Percentiles rank a stretch among this genome's conserved stretches.
phyloP scores from a whole-genome alignment of 2,329 filamentous ascomycete species.

The Colletotrichum chrysophilum region DNA sequence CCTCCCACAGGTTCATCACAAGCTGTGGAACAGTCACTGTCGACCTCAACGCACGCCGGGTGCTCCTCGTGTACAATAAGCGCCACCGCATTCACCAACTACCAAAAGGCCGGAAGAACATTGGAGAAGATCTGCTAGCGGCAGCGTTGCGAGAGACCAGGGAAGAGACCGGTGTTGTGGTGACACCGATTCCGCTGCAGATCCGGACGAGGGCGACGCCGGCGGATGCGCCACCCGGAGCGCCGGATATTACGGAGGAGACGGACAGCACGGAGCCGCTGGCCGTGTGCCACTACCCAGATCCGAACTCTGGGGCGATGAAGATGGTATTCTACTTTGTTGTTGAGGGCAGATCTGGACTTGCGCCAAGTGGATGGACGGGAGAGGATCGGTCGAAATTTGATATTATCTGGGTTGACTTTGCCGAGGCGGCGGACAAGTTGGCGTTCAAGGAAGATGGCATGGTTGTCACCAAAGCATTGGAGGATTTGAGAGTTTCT shows the following conservation, averaged over 20 bases:
- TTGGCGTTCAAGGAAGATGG: conserved; percentile 28
- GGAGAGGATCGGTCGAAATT: conserved; percentile 28
- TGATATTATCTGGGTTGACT: conserved; percentile 32
- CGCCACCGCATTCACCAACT: conserved; percentile 49
- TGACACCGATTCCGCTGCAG: conserved; percentile 40
- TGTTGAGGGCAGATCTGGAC: conserved; percentile 34
- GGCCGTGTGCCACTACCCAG: background rate
- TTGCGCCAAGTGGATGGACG: background rate
- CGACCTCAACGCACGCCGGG: conserved; percentile 36
- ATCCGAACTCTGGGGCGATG: conserved; percentile 32
- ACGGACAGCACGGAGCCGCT: background rate
- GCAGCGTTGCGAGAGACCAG: conserved; percentile 51
- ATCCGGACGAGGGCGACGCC: conserved; percentile 50
- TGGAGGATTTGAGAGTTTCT: conserved; percentile 29
- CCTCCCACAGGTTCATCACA: conserved; percentile 47
- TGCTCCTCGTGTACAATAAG: conserved; percentile 49
- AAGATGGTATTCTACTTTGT: conserved; percentile 48
- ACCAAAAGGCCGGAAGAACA: conserved; percentile 54
- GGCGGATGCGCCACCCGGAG: background rate
- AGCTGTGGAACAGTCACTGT: conserved; percentile 54
- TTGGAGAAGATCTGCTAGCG: conserved; percentile 45
- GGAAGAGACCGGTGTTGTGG: conserved; percentile 52
- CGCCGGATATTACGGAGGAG: conserved; percentile 27
- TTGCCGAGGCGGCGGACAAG: conserved; percentile 23
- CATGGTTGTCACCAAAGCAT: conserved; percentile 30